These are phyloP conservation scores for Pseudoneurospora amorphoporcata DNA, from an alignment of 495 filamentous ascomycete species.

Conservation along the genomic window DNA sequence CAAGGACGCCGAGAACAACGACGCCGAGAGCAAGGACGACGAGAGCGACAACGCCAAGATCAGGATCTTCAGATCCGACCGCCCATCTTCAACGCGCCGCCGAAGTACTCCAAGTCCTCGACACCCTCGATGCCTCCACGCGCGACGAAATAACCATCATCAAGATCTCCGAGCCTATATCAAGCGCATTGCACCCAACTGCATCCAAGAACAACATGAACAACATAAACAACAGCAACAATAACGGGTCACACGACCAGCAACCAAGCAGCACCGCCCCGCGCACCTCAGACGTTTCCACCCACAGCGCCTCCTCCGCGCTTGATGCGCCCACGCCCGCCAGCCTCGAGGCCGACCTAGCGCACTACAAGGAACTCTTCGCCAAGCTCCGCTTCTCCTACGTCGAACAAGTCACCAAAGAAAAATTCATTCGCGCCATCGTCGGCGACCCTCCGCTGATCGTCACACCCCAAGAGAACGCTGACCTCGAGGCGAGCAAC, in stretches of 20 bases:
- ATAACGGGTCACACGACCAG: conserved; percentile 14
- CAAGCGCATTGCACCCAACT: conserved; percentile 24
- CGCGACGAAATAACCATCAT: conserved; percentile 58
- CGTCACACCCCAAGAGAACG: conserved; percentile 72
- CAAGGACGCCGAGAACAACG: neutral
- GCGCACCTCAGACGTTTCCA: conserved; percentile 61
- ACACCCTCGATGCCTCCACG: conserved; percentile 24
- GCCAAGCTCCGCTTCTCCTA: conserved; percentile 94
- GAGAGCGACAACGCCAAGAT: conserved; percentile 1
- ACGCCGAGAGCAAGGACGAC: neutral
- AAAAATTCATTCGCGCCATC: conserved; percentile 67
- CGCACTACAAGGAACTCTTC: conserved; percentile 89
- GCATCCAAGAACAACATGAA: conserved; percentile 15
- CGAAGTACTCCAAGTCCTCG: conserved; percentile 20
- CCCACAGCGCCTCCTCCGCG: conserved; percentile 26
- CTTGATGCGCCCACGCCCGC: conserved; percentile 62
- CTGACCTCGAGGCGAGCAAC: conserved; percentile 63
- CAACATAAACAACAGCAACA: conserved; percentile 21
- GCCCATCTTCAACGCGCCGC: conserved; percentile 8
- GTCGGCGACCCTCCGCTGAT: conserved; percentile 81
- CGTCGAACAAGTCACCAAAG: conserved; percentile 71
- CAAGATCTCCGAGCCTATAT: conserved; percentile 65
- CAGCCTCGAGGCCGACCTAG: conserved; percentile 72
- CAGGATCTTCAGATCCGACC: conserved; percentile 5
- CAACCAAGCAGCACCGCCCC: conserved; percentile 6